Evolutionary conservation across 305 asterid genomes (phyloP).

Genomic region (Plantago rigida): DNA sequence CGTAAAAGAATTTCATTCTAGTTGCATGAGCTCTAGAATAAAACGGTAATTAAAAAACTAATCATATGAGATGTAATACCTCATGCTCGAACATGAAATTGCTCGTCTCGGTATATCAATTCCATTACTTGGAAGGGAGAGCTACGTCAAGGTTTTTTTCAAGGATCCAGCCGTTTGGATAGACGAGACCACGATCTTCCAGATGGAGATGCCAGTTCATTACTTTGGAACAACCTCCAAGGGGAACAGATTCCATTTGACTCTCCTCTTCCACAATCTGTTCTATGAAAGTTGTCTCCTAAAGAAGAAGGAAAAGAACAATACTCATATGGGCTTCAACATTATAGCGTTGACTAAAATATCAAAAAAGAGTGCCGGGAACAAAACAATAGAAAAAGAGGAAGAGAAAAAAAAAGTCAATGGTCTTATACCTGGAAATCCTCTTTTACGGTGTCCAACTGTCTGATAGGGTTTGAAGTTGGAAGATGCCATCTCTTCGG

Average conservation of each 20-base stretch:
- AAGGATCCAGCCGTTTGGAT: slow-evolving; percentile 70
- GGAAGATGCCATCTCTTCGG: slow-evolving; percentile 74
- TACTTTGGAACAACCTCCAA: slow-evolving; percentile 49
- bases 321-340: background rate
- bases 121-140: slow-evolving; percentile 39
- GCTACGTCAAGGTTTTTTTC: slow-evolving; percentile 58
- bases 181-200: slow-evolving; percentile 44
- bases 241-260: slow-evolving; percentile 84
- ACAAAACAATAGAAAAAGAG: background rate
- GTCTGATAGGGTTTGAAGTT: slow-evolving; percentile 58
- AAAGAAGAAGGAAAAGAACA: slow-evolving; percentile 28
- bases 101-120: slow-evolving; percentile 21
- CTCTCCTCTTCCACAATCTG: slow-evolving; percentile 88
- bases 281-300: slow-evolving; percentile 89
- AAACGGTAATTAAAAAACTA: no score
- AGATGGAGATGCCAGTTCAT: slow-evolving; percentile 95
- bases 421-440: slow-evolving; percentile 62
- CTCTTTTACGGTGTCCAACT: slow-evolving; percentile 79
- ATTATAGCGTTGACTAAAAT: no score
- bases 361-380: no score
- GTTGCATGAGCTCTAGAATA: no score
- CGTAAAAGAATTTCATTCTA: no score
- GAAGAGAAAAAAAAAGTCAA: no score
- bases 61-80: slow-evolving; percentile 28
- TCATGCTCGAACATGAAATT: slow-evolving; percentile 21